These are phyloP conservation scores for Elsinoe batatas DNA, from an alignment of 2,329 filamentous ascomycete species.

Conservation along the genomic window DNA sequence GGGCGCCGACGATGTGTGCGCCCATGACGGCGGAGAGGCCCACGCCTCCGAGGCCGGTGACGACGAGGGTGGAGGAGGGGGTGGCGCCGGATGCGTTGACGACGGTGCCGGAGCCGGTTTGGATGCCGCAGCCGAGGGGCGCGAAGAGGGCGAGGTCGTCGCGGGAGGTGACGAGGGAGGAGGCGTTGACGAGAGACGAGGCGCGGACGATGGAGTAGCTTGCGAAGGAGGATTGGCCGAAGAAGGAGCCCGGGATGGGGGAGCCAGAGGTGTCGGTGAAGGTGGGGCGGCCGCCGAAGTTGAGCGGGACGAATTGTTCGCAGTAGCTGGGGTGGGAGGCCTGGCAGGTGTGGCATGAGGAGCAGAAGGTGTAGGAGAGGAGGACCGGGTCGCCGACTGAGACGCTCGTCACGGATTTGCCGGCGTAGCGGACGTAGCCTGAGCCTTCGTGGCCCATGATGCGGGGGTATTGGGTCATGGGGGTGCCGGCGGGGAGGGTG, in stretches of 20 bases:
- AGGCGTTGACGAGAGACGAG: constrained; percentile 35
- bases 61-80: constrained; percentile 29
- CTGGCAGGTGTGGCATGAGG: constrained; percentile 40
- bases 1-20: constrained; percentile 34
- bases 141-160: constrained; percentile 35
- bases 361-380: constrained; percentile 40
- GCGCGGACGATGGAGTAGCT: constrained; percentile 31
- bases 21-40: constrained; percentile 41
- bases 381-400: constrained; percentile 38
- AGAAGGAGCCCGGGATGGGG: constrained; percentile 35
- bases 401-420: constrained; percentile 33
- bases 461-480: constrained; percentile 35
- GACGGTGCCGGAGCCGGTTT: constrained; percentile 36
- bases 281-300: constrained; percentile 28
- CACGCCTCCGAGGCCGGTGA: constrained; percentile 39
- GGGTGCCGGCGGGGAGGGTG: constrained; percentile 26
- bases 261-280: constrained; percentile 19
- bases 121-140: constrained; percentile 39
- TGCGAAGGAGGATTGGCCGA: constrained; percentile 40
- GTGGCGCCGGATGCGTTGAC: constrained; percentile 32
- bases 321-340: constrained; percentile 40
- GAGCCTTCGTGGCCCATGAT: constrained; percentile 46
- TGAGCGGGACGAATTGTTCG: constrained; percentile 37
- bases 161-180: constrained; percentile 28
- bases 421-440: constrained; percentile 40